Conservation (phyloP, 306 rosid genomes). For the Acacia melanoxylon region DNA sequence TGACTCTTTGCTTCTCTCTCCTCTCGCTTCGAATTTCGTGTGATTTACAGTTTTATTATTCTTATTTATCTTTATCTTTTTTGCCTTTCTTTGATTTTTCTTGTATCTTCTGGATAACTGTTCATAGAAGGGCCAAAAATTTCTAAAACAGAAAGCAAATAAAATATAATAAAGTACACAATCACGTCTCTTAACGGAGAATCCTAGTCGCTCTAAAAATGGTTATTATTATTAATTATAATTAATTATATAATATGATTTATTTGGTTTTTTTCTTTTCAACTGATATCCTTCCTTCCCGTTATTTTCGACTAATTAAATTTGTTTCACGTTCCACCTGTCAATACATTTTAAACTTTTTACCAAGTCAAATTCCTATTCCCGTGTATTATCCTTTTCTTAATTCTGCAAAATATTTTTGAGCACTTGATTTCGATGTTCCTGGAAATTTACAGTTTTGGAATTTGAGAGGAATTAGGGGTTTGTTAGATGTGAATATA, state of each 20-base stretch:
- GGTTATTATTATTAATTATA: constrained; percentile 20
- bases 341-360: constrained; percentile 25
- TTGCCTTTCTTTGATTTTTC: neutral
- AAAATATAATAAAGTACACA: constrained; percentile 3
- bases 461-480: constrained; percentile 35
- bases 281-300: constrained; percentile 30
- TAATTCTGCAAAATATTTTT: neutral
- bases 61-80: neutral
- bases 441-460: constrained; percentile 31
- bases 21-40: neutral
- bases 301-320: constrained; percentile 33
- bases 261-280: neutral
- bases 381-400: neutral
- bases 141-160: neutral
- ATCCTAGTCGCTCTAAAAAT: constrained; percentile 30
- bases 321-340: constrained; percentile 32
- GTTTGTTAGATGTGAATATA: constrained; percentile 36
- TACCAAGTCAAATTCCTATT: constrained; percentile 56
- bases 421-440: constrained; percentile 41
- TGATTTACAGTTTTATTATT: neutral
- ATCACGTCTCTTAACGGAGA: constrained; percentile 12
- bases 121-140: neutral
- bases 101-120: neutral
- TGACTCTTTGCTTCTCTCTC: neutral
- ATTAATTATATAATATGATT: neutral